Base-by-base conservation (phyloP, 768 basidiomycete species). In the Panellus pusillus region DNA sequence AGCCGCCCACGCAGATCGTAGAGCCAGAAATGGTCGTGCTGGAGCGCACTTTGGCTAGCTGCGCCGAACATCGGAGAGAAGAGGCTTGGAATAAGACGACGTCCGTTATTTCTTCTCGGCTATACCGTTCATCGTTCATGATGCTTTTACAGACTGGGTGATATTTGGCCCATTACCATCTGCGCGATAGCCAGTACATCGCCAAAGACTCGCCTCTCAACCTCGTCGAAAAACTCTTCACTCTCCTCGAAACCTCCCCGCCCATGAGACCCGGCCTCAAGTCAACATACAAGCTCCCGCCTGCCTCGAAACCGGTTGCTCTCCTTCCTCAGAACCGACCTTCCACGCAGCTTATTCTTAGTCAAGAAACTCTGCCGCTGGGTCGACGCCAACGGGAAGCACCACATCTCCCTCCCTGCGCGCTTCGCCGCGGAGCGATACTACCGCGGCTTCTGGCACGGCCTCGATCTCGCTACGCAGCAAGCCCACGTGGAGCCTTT, bases 401-500 rank as follows among this genome's bases (percentile, higher is more conserved):
- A 52, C 14, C 37, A 44, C 18, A 49, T 50, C 42, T 54, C 47
- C 36, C 24, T 50, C 31, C 48, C 48, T 41, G 37, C 35, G 35
- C 38, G 35, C 8, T 54, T 54, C 32, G 37, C 29, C 41, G 6
- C 44, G 47, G 47, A 15, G 35, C 20, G 31, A 44, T 44, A 48
- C 36, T 44, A 14, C 37, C 35, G 0, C 28, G 24, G 32, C 24
- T 61, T 61, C 50, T 61, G 60, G 60, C 57, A 58, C 20, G 17
- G 40, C 9, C 49, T 61, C 29, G 44, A 50, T 51, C 48, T 61
- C 42, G 19, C 58, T 27, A 50, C 41, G n/a, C 60, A 61, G 44
- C 43, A 31, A 18, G 37, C 52, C n/a, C 48, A 54, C 37, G 45
- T 58, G n/a, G 57, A 58, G 37, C 60, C 60, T 27, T 61, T 61